A percentile compares a stretch with the other conserved stretches of the same genome.
These are phyloP conservation scores for Salix purpurea DNA, from an alignment of 345 rosid species.

Conservation along the genomic window DNA sequence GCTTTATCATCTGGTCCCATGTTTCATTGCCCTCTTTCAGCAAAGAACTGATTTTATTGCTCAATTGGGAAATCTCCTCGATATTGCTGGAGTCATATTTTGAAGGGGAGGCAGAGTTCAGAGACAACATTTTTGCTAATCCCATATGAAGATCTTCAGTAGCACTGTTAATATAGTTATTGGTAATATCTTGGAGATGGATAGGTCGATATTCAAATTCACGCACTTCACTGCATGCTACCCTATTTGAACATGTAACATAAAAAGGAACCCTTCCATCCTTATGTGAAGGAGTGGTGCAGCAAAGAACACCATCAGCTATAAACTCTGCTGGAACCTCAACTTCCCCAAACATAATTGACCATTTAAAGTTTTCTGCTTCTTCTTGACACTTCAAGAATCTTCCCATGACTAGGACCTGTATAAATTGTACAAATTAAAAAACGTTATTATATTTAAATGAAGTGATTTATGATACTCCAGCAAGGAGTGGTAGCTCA, in stretches of 20 bases:
- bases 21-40: slow-evolving; percentile 55
- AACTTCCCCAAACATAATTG: slow-evolving; percentile 96
- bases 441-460: slow-evolving; percentile 1
- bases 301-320: slow-evolving; percentile 75
- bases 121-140: slow-evolving; percentile 57
- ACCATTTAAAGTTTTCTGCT: slow-evolving; percentile 56
- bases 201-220: slow-evolving; percentile 70
- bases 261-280: slow-evolving; percentile 88
- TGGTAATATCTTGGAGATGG: slow-evolving; percentile 28
- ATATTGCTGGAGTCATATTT: slow-evolving; percentile 18
- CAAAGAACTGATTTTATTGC: slow-evolving; percentile 53
- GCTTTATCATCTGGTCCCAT: slow-evolving; percentile 52
- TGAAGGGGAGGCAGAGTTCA: slow-evolving; percentile 27
- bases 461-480: background rate
- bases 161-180: slow-evolving; percentile 19
- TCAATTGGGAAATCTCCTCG: slow-evolving; percentile 45
- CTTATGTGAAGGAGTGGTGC: slow-evolving; percentile 58
- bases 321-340: slow-evolving; percentile 88
- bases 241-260: slow-evolving; percentile 79
- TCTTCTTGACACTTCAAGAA: slow-evolving; percentile 61
- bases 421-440: slow-evolving; percentile 11
- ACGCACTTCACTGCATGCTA: slow-evolving; percentile 94
- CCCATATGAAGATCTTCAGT: slow-evolving; percentile 48
- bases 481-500: slow-evolving; percentile 8
- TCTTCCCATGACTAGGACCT: slow-evolving; percentile 74